These are phyloP conservation scores for Apocynum venetum DNA, from an alignment of 257 asterid genomes.

Conservation along the genomic window DNA sequence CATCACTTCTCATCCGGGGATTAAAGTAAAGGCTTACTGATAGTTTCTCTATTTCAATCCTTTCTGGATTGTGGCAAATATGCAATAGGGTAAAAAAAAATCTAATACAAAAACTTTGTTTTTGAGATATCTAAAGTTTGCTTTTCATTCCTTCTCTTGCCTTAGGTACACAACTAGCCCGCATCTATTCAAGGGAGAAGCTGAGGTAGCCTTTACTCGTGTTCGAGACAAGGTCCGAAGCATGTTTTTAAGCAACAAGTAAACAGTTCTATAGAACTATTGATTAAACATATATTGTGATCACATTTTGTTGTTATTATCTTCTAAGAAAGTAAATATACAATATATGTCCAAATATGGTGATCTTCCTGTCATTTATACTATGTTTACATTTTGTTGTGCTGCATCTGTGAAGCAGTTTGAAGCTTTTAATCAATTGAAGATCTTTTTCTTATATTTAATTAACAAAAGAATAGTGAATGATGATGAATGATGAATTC, in stretches of 20 bases:
- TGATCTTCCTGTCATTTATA: not conserved
- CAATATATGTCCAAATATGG: not conserved
- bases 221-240: slow-evolving; percentile 69
- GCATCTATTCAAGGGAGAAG: slow-evolving; percentile 80
- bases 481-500: not conserved
- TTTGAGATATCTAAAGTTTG: slow-evolving; percentile 11
- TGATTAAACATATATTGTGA: not conserved
- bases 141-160: slow-evolving; percentile 4
- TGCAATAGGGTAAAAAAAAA: not conserved
- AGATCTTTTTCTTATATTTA: not conserved
- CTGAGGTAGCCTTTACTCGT: slow-evolving; percentile 81
- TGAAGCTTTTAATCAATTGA: not conserved
- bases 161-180: slow-evolving; percentile 98
- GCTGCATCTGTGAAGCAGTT: no score
- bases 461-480: not conserved
- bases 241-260: slow-evolving; percentile 5
- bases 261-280: not conserved
- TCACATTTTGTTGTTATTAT: not conserved
- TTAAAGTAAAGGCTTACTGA: not conserved
- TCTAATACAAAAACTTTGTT: not conserved
- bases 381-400: not conserved
- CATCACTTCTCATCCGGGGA: not conserved
- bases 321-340: not conserved
- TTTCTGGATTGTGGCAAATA: not conserved
- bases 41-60: not conserved